Conservation (phyloP, 164 flowering plant species). For the Vitis rupestris region DNA sequence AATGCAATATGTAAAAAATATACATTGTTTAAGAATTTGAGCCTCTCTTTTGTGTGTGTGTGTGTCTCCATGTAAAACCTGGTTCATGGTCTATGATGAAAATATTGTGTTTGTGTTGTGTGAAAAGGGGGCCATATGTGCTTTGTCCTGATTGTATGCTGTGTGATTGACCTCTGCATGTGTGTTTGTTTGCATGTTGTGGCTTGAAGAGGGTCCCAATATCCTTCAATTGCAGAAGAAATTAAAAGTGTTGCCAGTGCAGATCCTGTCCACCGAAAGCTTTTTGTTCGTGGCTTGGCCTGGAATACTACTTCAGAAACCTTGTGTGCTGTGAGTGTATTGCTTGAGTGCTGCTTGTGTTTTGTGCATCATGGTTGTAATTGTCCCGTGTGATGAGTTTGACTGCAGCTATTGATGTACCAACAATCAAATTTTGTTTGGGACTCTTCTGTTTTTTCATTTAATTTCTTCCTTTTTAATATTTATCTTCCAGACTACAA, state of each 20-base stretch:
- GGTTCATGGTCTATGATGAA: conserved; percentile 9
- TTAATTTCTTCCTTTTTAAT: too few species aligned
- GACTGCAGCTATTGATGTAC: too few species aligned
- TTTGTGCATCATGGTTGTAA: conserved; percentile 23
- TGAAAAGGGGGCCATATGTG: conserved; percentile 11
- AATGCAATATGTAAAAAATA: too few species aligned
- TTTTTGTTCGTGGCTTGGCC: conserved; percentile 82
- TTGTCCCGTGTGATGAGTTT: conserved; percentile 6
- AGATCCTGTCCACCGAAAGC: conserved; percentile 82
- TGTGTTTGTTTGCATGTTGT: conserved; percentile 67
- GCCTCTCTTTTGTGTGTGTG: neutral
- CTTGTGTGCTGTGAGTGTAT: conserved; percentile 84
- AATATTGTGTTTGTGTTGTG: conserved; percentile 9
- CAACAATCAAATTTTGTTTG: too few species aligned
- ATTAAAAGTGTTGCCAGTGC: conserved; percentile 69
- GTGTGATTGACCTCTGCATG: conserved; percentile 68
- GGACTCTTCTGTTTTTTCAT: too few species aligned
- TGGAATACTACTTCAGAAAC: conserved; percentile 81
- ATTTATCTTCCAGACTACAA: too few species aligned
- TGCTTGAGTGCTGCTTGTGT: conserved; percentile 39
- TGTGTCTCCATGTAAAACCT: neutral
- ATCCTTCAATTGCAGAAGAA: conserved; percentile 71
- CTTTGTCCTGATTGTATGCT: conserved; percentile 32
- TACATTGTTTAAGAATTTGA: too few species aligned
- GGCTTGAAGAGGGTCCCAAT: conserved; percentile 66